These are phyloP conservation scores for Zygnema circumcarinatum DNA, from an alignment of 139 green algal genomes.

Conservation along the genomic window DNA sequence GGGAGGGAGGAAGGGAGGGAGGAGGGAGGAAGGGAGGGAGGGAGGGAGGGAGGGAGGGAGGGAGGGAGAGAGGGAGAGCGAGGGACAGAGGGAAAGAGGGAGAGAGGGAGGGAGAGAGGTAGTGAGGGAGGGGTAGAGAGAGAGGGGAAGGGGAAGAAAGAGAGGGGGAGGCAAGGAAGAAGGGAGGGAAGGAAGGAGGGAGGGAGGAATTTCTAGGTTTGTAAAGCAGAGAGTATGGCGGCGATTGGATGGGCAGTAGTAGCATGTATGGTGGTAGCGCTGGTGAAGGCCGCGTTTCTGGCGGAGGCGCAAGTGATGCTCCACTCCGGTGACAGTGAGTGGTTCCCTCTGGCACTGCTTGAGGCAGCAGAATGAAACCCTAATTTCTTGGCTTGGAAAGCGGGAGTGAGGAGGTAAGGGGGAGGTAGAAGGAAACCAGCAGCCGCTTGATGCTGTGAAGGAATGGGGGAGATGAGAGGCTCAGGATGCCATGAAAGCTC, in stretches of 20 bases:
- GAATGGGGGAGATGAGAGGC: no score
- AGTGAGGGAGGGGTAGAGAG: background rate
- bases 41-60: background rate
- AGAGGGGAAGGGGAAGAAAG: background rate
- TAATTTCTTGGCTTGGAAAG: background rate
- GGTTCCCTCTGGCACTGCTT: background rate
- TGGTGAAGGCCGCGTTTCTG: no score
- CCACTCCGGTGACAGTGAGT: no score
- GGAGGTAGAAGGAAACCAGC: no score
- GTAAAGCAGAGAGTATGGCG: no score
- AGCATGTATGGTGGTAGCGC: no score
- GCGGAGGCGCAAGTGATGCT: no score
- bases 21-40: background rate
- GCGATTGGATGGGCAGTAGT: no score
- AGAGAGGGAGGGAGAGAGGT: background rate
- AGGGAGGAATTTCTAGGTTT: background rate
- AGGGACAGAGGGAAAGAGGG: background rate
- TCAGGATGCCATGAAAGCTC: no score
- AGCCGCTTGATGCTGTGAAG: no score
- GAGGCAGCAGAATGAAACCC: background rate
- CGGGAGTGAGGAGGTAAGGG: no score
- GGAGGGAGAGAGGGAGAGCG: background rate
- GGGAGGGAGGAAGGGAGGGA: background rate
- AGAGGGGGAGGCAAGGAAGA: background rate
- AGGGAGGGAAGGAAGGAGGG: no score